Conservation (phyloP, 2,329 filamentous ascomycete genomes). For the Colletotrichum noveboracense region DNA sequence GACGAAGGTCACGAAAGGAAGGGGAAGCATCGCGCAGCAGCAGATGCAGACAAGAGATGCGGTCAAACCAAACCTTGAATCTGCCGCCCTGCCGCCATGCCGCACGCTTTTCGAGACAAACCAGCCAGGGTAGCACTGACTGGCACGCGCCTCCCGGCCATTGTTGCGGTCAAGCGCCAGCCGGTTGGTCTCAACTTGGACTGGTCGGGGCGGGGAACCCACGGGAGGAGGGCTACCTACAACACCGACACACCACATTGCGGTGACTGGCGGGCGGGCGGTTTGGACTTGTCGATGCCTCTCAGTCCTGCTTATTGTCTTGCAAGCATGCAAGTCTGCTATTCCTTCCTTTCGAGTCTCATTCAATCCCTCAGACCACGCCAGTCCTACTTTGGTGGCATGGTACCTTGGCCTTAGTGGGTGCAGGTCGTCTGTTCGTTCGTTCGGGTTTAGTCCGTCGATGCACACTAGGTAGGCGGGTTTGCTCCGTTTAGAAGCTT, state of each 20-base stretch:
- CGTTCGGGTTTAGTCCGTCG: background rate
- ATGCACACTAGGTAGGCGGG: background rate
- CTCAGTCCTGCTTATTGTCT: background rate
- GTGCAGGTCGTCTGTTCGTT: background rate
- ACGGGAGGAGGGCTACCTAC: background rate
- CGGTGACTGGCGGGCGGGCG: slow-evolving; percentile 2
- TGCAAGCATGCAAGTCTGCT: background rate
- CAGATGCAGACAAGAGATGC: background rate
- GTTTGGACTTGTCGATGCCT: background rate
- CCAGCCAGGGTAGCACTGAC: slow-evolving; percentile 1
- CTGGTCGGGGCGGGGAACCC: slow-evolving; percentile 19
- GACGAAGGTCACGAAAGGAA: background rate
- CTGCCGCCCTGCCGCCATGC: slow-evolving; percentile 4
- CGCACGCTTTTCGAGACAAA: background rate
- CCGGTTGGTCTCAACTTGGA: slow-evolving; percentile 19
- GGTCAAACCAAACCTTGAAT: slow-evolving; percentile 11
- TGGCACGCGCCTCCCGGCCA: slow-evolving; percentile 19
- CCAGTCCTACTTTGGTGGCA: background rate
- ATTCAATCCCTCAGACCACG: background rate
- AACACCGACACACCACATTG: background rate
- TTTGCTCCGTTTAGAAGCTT: background rate
- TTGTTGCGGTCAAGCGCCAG: slow-evolving; percentile 23
- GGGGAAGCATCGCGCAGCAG: background rate
- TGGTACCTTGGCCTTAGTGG: background rate
- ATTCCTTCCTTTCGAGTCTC: background rate